A percentile compares a stretch with the other conserved stretches of the same genome.
Conservation (phyloP, 1,284 basidiomycete genomes). For the Irpex sp. region DNA sequence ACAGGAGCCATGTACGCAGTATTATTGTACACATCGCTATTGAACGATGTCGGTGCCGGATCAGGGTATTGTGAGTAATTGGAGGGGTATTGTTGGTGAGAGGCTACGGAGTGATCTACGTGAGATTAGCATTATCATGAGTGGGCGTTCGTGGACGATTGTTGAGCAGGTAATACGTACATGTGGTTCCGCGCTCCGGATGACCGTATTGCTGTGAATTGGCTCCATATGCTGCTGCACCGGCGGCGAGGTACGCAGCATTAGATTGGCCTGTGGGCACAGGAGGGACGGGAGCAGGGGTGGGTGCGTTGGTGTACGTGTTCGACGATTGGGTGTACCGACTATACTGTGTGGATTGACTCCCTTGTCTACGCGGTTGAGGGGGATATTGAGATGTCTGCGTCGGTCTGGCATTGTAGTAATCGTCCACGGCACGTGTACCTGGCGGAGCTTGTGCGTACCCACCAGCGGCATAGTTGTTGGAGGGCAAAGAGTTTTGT, state of each 20-base stretch:
- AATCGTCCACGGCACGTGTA: conserved; percentile 67
- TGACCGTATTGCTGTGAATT: conserved; percentile 46
- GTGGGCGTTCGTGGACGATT: neutral
- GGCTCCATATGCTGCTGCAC: conserved; percentile 15
- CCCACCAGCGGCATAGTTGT: conserved; percentile 37
- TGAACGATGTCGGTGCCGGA: conserved; percentile 38
- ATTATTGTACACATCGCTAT: conserved; percentile 35
- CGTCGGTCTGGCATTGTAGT: conserved; percentile 43
- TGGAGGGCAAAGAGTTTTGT: conserved; percentile 25
- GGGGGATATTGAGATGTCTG: conserved; percentile 36
- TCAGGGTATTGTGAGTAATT: conserved; percentile 41
- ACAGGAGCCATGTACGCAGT: conserved; percentile 25
- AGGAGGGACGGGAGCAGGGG: conserved; percentile 18
- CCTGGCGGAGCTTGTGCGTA: conserved; percentile 61
- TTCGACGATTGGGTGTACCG: conserved; percentile 22
- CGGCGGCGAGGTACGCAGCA: conserved; percentile 19
- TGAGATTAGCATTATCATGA: neutral
- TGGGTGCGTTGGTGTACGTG: conserved; percentile 13
- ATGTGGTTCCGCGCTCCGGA: conserved; percentile 44
- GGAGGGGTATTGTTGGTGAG: conserved; percentile 44
- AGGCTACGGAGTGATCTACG: conserved; percentile 47
- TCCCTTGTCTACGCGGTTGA: conserved; percentile 36
- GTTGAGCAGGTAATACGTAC: conserved; percentile 32
- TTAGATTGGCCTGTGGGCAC: conserved; percentile 12
- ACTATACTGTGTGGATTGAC: conserved; percentile 37